Conservation (phyloP, 208 protist species). For the Leishmania martiniquensis region DNA sequence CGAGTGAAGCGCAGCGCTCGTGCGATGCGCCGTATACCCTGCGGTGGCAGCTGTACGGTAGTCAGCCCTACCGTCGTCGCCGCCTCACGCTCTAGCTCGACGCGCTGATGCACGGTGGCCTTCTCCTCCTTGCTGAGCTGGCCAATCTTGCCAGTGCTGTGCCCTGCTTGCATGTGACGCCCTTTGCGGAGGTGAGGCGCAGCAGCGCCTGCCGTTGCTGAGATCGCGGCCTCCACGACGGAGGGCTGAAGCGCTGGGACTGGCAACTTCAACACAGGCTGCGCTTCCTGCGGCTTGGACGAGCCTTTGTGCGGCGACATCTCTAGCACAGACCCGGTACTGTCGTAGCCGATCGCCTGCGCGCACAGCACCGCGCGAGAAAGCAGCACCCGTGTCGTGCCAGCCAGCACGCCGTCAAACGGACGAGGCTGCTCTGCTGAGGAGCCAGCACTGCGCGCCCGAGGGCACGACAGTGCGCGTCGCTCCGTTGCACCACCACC, state of each 20-base stretch:
- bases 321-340: constrained; percentile 25
- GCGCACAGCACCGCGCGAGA: constrained; percentile 68
- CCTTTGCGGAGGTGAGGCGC: constrained; percentile 14
- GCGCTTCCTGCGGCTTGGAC: constrained; percentile 7
- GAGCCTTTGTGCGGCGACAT: constrained; percentile 8
- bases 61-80: constrained; percentile 32
- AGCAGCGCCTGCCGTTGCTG: constrained; percentile 10
- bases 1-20: constrained; percentile 41
- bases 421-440: not conserved
- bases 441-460: not conserved
- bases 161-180: constrained; percentile 12
- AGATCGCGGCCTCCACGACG: constrained; percentile 29
- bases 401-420: constrained; percentile 65
- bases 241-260: constrained; percentile 34
- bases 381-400: constrained; percentile 73
- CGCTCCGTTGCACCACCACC: not conserved
- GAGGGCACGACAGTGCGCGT: not conserved
- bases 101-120: constrained; percentile 31
- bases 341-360: constrained; percentile 52
- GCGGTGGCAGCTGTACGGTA: constrained; percentile 1
- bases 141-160: constrained; percentile 34
- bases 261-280: constrained; percentile 33
- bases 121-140: constrained; percentile 29
- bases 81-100: constrained; percentile 36
- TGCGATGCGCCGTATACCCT: constrained; percentile 32